Conservation (phyloP, 2,329 filamentous ascomycete species). For the Rhynchosporium agropyri region DNA sequence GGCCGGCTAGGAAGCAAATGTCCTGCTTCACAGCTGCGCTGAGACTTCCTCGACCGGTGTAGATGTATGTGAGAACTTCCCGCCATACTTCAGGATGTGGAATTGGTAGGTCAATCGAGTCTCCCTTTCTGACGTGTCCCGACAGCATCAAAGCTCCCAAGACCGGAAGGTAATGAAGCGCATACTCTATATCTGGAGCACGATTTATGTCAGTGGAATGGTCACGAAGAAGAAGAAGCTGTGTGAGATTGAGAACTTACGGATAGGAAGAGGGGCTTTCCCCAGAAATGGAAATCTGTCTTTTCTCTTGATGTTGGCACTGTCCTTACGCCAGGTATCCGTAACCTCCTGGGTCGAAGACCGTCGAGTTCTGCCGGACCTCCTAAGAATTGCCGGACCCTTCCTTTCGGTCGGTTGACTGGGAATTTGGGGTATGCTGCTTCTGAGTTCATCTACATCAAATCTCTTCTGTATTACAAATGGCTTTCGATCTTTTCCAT, state of each 20-base stretch:
- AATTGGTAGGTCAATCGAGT: constrained; percentile 59
- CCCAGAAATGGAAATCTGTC: constrained; percentile 11
- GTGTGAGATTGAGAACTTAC: constrained; percentile 44
- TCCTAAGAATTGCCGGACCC: constrained; percentile 21
- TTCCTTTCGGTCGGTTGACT: neutral
- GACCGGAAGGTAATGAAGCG: constrained; percentile 53
- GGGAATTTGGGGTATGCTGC: constrained; percentile 46
- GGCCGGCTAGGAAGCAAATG: constrained; percentile 58
- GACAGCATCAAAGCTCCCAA: constrained; percentile 59
- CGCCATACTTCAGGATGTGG: constrained; percentile 59
- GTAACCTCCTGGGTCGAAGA: constrained; percentile 25
- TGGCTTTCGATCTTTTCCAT: constrained; percentile 46
- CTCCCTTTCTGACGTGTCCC: constrained; percentile 53
- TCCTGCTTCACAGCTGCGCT: constrained; percentile 54
- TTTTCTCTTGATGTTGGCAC: constrained; percentile 6
- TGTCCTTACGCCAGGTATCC: constrained; percentile 1
- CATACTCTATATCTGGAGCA: constrained; percentile 51
- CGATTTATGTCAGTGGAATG: neutral
- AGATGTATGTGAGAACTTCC: constrained; percentile 58
- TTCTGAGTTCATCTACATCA: constrained; percentile 51
- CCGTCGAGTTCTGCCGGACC: constrained; percentile 31
- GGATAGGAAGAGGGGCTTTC: constrained; percentile 47
- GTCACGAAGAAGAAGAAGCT: neutral
- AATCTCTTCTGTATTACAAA: constrained; percentile 55
- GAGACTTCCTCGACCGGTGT: constrained; percentile 52